Percentiles rank a stretch among this genome's conserved stretches.
phyloP scores from a whole-genome alignment of 768 basidiomycete species.

The Kwoniella europaea region DNA sequence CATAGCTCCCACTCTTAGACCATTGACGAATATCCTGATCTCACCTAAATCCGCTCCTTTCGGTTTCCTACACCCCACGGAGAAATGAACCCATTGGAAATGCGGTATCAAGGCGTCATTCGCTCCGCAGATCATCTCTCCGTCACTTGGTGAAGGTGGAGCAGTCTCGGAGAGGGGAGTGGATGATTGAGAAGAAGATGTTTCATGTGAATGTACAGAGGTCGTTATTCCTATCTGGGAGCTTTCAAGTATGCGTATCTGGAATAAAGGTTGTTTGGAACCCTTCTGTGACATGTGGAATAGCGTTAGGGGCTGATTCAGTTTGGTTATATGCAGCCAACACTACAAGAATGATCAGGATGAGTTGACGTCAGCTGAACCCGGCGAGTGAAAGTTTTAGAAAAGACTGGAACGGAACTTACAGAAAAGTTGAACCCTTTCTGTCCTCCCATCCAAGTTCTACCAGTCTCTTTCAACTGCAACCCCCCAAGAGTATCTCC shows the following conservation, averaged over 20 bases:
- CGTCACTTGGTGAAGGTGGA: constrained; percentile 13
- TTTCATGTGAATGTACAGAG: constrained; percentile 23
- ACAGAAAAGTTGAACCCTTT: constrained; percentile 56
- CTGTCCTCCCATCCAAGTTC: constrained; percentile 43
- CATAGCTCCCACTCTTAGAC: constrained; percentile 49
- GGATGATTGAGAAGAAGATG: constrained; percentile 2
- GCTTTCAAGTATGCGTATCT: constrained; percentile 52
- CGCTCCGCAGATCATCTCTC: constrained; percentile 48
- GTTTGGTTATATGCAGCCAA: constrained; percentile 54
- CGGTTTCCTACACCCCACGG: constrained; percentile 43
- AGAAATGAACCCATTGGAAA: constrained; percentile 55
- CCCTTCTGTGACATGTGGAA: constrained; percentile 47
- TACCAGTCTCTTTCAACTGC: constrained; percentile 41
- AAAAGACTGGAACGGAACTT: constrained; percentile 12
- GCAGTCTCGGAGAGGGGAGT: constrained; percentile 13
- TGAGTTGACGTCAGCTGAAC: not conserved
- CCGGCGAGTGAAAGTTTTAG: not conserved
- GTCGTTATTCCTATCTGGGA: constrained; percentile 51
- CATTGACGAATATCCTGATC: constrained; percentile 51
- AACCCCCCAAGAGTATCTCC: constrained; percentile 40
- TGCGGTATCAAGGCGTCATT: constrained; percentile 55
- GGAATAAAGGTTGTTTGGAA: constrained; percentile 41
- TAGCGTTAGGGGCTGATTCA: constrained; percentile 51
- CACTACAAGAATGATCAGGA: constrained; percentile 28
- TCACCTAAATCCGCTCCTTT: constrained; percentile 39